These are phyloP conservation scores for Penicillium digitatum DNA, from an alignment of 2,329 filamentous ascomycete species.

Conservation along the genomic window DNA sequence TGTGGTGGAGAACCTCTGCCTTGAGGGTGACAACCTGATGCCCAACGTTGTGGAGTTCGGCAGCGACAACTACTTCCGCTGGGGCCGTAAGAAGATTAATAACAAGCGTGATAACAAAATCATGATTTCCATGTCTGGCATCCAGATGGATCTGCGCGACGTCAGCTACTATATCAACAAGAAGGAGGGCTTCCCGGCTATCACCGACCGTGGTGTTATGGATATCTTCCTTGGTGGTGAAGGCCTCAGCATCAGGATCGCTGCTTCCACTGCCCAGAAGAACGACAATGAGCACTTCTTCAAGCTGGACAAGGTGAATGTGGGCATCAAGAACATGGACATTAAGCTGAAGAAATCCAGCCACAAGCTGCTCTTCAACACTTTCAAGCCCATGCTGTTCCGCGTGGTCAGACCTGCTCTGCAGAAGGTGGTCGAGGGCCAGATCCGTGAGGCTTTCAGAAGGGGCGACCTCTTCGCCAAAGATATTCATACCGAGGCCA, in stretches of 20 bases:
- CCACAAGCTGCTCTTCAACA: constrained; percentile 82
- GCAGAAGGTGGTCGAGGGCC: constrained; percentile 82
- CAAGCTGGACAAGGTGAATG: constrained; percentile 85
- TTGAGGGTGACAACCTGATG: constrained; percentile 95
- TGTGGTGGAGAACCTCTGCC: constrained; percentile 87
- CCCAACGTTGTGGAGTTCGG: constrained; percentile 86
- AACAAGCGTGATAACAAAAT: constrained; percentile 79
- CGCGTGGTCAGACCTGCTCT: constrained; percentile 78
- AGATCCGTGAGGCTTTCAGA: constrained; percentile 77
- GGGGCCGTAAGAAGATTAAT: constrained; percentile 81
- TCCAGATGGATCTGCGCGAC: constrained; percentile 85
- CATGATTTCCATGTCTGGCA: constrained; percentile 78
- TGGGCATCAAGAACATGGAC: constrained; percentile 74
- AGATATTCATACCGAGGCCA: constrained; percentile 76
- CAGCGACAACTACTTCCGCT: constrained; percentile 91
- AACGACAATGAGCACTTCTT: constrained; percentile 78
- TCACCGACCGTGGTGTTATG: constrained; percentile 82
- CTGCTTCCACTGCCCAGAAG: constrained; percentile 74
- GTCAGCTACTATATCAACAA: constrained; percentile 93
- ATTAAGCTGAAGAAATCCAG: constrained; percentile 93
- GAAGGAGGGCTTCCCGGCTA: constrained; percentile 85
- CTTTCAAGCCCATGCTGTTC: constrained; percentile 84
- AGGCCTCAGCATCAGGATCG: constrained; percentile 88
- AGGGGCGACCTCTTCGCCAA: constrained; percentile 70
- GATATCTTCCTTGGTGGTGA: constrained; percentile 83